Evolutionary conservation across 176 grass and related monocot genomes (phyloP).

Genomic region (Oropetium thomaeum): DNA sequence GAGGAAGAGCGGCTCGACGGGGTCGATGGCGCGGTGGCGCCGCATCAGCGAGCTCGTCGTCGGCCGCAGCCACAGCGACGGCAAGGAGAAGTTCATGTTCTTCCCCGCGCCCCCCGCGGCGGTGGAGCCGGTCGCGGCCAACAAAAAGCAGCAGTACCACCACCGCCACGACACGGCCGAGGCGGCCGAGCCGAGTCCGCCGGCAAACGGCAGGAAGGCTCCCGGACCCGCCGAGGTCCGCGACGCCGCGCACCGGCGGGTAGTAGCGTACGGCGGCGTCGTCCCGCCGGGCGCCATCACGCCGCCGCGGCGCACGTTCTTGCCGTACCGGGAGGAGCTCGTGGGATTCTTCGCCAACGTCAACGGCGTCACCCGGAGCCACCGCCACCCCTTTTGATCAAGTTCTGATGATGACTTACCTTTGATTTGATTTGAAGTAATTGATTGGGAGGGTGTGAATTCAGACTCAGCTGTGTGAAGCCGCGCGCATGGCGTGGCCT

Average conservation of each 20-base stretch:
- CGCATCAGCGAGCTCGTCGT: constrained; percentile 75
- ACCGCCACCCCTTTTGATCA: constrained; percentile 33
- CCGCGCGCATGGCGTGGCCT: no score
- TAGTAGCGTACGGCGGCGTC: constrained; percentile 32
- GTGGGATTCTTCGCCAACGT: constrained; percentile 60
- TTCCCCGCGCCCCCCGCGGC: constrained; percentile 27
- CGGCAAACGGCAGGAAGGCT: constrained; percentile 6
- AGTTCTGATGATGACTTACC: not conserved
- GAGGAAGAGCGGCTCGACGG: constrained; percentile 79
- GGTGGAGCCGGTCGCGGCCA: no score
- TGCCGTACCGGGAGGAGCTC: constrained; percentile 65
- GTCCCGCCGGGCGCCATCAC: constrained; percentile 5
- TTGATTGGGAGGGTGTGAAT: no score
- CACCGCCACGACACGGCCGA: not conserved
- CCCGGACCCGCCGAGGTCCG: not conserved
- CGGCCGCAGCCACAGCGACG: constrained; percentile 86
- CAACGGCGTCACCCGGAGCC: constrained; percentile 51
- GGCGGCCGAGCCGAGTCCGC: not conserved
- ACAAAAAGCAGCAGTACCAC: no score
- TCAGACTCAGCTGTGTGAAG: no score
- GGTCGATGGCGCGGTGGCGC: constrained; percentile 79
- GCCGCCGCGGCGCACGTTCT: constrained; percentile 60
- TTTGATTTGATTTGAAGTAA: no score
- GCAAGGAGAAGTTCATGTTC: constrained; percentile 94
- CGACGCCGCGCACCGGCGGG: constrained; percentile 38